A percentile compares a stretch with the other conserved stretches of the same genome.
These are phyloP conservation scores for Blastocystis sp. DNA, from an alignment of 352 stramenopile genomes.

Conservation along the genomic window DNA sequence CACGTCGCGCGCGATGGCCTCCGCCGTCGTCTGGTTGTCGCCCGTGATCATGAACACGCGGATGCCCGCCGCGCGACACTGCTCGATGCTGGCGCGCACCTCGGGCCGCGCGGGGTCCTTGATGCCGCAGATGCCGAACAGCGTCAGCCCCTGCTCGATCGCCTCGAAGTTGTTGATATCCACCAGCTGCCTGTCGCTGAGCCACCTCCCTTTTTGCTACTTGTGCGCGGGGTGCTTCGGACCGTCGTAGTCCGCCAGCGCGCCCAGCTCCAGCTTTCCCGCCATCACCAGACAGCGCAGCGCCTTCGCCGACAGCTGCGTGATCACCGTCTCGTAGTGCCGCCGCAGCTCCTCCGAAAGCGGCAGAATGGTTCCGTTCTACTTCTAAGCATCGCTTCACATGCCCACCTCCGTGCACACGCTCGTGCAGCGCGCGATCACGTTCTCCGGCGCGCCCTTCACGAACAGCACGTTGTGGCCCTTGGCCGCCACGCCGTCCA, in stretches of 20 bases:
- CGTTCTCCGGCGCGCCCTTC: constrained; percentile 77
- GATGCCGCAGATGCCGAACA: constrained; percentile 88
- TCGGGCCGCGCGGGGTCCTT: constrained; percentile 94
- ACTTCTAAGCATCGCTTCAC: neutral
- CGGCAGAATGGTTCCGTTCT: constrained; percentile 84
- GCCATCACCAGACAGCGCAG: constrained; percentile 92
- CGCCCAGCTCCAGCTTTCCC: constrained; percentile 75
- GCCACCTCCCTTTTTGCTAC: neutral
- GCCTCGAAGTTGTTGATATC: constrained; percentile 69
- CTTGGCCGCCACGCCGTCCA: neutral
- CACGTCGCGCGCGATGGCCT: constrained; percentile 90
- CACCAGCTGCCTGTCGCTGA: neutral
- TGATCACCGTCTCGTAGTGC: constrained; percentile 75
- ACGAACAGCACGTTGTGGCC: constrained; percentile 83
- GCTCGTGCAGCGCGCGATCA: constrained; percentile 90
- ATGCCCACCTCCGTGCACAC: constrained; percentile 79
- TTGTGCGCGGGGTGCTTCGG: constrained; percentile 18
- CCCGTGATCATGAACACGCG: constrained; percentile 96
- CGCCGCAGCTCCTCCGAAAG: constrained; percentile 84
- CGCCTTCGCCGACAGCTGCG: constrained; percentile 85
- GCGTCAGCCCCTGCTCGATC: constrained; percentile 91
- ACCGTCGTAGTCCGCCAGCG: constrained; percentile 33
- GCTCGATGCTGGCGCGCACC: constrained; percentile 90
- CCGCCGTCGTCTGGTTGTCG: constrained; percentile 94
- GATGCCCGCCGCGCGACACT: constrained; percentile 74